Evolutionary conservation across 768 basidiomycete species (phyloP), one percentile per base, ranked within the genome.

Genomic region (Dictyophora rubrovolvata): DNA sequence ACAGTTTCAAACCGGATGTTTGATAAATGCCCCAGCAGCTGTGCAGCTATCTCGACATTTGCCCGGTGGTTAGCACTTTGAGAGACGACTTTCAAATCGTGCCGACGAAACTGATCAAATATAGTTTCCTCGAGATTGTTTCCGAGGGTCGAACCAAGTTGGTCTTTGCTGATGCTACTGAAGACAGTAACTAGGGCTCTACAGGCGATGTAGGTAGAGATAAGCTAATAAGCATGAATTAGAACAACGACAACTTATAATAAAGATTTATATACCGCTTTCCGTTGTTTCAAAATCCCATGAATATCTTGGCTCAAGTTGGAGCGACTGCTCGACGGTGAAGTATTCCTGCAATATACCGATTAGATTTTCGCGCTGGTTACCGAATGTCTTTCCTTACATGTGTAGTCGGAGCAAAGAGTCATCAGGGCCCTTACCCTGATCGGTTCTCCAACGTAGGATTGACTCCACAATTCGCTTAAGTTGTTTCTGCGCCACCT

Each of bases 161-260:
- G 83, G 63, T 92, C 89, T 66, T 86, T 86, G 1, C 86, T 77
- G 23, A 89, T 77, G 17, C 79, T 75, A 42, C 85, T 81, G 56
- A 94, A 78, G 12, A 93, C 81, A 1, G 81, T 83, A 23, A 92
- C 84, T 18, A 95, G 77, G 4, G 89, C 86, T 54, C 93, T 82
- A 66, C 90, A 93, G 83, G 92, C 86, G 66, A 97, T 83, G 68
- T 93, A 95, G 42, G 89, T 86, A 0, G 90, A 84, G 6, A 90
- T 86, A 3, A 94, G 77, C 57, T 69, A 55, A 20, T 20, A n/a
- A 9, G 23, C 21, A 54, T 53, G 28, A 23, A 54, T 34, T 46
- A 48, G 48, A 48, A 17, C 61, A 18, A 60, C 20, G 2, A 9
- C 14, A 42, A 42, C n/a, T n/a, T 12, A 5, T 42, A n/a, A 42